Evolutionary conservation across 495 filamentous ascomycete genomes (phyloP).

Genomic region (Tuber borchii): DNA sequence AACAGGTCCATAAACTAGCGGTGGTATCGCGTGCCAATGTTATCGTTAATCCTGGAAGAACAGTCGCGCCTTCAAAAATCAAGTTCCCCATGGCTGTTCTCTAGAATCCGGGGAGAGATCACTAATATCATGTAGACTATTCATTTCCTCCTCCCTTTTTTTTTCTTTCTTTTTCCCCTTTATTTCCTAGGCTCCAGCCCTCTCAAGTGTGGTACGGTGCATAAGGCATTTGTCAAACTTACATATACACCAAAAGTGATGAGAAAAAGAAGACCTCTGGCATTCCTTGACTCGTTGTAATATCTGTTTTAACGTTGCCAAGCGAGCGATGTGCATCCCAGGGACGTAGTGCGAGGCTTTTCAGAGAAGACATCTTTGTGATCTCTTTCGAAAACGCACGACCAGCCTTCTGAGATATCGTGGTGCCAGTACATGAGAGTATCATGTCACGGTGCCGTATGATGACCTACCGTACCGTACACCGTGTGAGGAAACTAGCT

Average conservation of each 20-base stretch:
- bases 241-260: not conserved
- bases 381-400: not conserved
- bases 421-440: not conserved
- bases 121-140: not conserved
- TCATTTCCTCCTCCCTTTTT: not conserved
- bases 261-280: not conserved
- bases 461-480: too few species aligned
- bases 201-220: not conserved
- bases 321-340: not conserved
- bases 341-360: not conserved
- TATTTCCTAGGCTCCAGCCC: not conserved
- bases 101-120: not conserved
- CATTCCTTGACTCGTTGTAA: not conserved
- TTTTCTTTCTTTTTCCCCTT: not conserved
- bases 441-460: not conserved
- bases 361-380: not conserved
- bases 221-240: not conserved
- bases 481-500: not conserved
- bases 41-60: not conserved
- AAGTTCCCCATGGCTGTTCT: not conserved
- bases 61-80: not conserved
- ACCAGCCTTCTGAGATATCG: not conserved
- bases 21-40: not conserved
- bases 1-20: not conserved
- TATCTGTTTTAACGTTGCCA: not conserved